Percentiles rank a stretch among this genome's conserved stretches.
Evolutionary conservation across 179 eudicot species (phyloP).

Genomic region (Nepenthes alata): DNA sequence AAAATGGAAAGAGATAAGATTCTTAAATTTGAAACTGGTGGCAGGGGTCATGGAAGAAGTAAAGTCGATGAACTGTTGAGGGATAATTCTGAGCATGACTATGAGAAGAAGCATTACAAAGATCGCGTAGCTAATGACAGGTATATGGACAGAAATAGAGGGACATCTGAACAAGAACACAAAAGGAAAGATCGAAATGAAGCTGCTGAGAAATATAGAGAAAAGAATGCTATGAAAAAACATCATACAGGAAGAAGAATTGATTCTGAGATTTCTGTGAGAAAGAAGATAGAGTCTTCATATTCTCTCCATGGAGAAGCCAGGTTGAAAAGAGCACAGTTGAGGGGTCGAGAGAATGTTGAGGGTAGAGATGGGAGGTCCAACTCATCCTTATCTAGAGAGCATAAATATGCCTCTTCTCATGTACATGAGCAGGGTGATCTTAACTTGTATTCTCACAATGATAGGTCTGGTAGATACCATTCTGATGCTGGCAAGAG

Average conservation of each 20-base stretch:
- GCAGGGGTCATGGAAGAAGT: constrained; percentile 26
- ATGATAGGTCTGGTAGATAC: constrained; percentile 44
- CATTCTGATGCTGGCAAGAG: constrained; percentile 50
- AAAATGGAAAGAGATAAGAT: constrained; percentile 14
- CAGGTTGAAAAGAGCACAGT: constrained; percentile 54
- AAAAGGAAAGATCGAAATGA: constrained; percentile 24
- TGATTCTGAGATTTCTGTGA: constrained; percentile 28
- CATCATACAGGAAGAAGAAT: constrained; percentile 31
- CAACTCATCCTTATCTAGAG: constrained; percentile 50
- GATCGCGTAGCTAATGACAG: constrained; percentile 18
- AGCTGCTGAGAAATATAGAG: constrained; percentile 40
- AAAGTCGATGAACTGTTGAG: constrained; percentile 22
- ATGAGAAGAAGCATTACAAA: constrained; percentile 28
- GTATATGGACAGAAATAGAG: constrained; percentile 37
- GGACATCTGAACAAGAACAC: constrained; percentile 36
- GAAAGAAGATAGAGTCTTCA: constrained; percentile 26
- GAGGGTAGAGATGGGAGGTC: constrained; percentile 48
- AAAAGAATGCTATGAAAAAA: constrained; percentile 28
- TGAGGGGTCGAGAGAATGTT: constrained; percentile 63
- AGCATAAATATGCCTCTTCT: constrained; percentile 32
- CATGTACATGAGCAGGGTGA: constrained; percentile 36
- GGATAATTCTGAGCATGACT: constrained; percentile 29
- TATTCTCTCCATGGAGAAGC: constrained; percentile 33
- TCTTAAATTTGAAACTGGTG: constrained; percentile 23
- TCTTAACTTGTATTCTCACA: constrained; percentile 31